Evolutionary conservation across 768 basidiomycete genomes (phyloP), one percentile per base, ranked within the genome.

Genomic region (Trametopsis cervina): DNA sequence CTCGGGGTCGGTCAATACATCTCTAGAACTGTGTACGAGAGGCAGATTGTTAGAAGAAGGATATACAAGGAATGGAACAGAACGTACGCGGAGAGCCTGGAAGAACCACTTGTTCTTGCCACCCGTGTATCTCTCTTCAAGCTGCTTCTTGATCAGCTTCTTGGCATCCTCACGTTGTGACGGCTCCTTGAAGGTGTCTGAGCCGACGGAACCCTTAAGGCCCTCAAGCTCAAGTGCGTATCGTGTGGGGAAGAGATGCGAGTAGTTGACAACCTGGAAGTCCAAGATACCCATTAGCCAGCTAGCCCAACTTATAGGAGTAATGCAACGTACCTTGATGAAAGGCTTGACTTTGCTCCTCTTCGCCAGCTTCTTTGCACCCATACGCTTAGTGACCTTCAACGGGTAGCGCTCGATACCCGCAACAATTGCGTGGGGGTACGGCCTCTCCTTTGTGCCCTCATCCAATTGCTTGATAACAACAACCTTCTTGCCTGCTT

Each of bases 71-170:
- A 13, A 10, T 2, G 26, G 9, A 18, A 27, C 11, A 26, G 66
- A 74, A 66, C 75, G 51, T 56, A 91, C 89, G 65, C 83, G 81
- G 56, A 92, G 81, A 47, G 85, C 66, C 54, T 81, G 77, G 83
- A 93, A 94, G 80, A 94, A 97, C 94, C 94, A 98, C 69, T 84
- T 83, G 83, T 96, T 97, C 82, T 95, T 94, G 51, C 96, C 96
- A 44, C 74, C 70, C 42, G 76, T 76, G 81, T 98, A 96, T 51
- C 94, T 78, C 63, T 98, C 94, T 81, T 98, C 96, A 46, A 99
- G 71, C 66, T 89, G 66, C 73, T 95, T 96, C 82, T 96, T 97
- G 69, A 98, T 81, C 57, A 74, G 82, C 80, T 97, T 97, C 75
- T 95, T 96, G 41, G 91, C 80, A 57, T 93, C 82, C 73, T 93